phyloP scores from a whole-genome alignment of 1,284 basidiomycete genomes.

The Boletus semigastroideus region DNA sequence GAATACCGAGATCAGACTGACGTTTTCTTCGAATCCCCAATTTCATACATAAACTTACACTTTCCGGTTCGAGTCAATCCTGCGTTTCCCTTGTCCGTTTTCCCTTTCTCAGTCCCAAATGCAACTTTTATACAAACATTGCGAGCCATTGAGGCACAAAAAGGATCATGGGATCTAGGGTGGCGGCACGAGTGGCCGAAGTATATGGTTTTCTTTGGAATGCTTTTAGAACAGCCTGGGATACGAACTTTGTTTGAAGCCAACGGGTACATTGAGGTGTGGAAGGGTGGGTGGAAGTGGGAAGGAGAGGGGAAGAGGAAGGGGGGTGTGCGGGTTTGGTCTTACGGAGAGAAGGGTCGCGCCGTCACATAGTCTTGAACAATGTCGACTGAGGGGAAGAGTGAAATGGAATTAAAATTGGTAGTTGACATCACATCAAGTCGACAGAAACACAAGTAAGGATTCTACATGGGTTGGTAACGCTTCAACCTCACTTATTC shows the following conservation, averaged over 20 bases:
- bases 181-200: slow-evolving; percentile 81
- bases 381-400: neutral
- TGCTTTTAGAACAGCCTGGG: slow-evolving; percentile 54
- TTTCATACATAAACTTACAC: slow-evolving; percentile 59
- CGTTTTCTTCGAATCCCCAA: slow-evolving; percentile 78
- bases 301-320: slow-evolving; percentile 80
- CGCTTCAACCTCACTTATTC: slow-evolving; percentile 27
- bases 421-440: neutral
- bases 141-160: slow-evolving; percentile 18
- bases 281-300: slow-evolving; percentile 68
- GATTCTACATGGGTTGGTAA: neutral
- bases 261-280: slow-evolving; percentile 68
- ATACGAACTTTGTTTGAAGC: slow-evolving; percentile 50
- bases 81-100: slow-evolving; percentile 63
- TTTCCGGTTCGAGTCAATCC: slow-evolving; percentile 67
- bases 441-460: slow-evolving; percentile 12
- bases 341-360: slow-evolving; percentile 7
- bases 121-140: slow-evolving; percentile 26
- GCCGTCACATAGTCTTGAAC: no score
- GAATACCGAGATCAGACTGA: slow-evolving; percentile 82
- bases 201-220: slow-evolving; percentile 79
- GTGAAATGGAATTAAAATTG: slow-evolving; percentile 1
- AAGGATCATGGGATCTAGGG: slow-evolving; percentile 32
- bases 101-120: slow-evolving; percentile 57
- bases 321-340: slow-evolving; percentile 78